Base-by-base conservation (phyloP, 2,329 filamentous ascomycete genomes). In the Aspergillus sp. region DNA sequence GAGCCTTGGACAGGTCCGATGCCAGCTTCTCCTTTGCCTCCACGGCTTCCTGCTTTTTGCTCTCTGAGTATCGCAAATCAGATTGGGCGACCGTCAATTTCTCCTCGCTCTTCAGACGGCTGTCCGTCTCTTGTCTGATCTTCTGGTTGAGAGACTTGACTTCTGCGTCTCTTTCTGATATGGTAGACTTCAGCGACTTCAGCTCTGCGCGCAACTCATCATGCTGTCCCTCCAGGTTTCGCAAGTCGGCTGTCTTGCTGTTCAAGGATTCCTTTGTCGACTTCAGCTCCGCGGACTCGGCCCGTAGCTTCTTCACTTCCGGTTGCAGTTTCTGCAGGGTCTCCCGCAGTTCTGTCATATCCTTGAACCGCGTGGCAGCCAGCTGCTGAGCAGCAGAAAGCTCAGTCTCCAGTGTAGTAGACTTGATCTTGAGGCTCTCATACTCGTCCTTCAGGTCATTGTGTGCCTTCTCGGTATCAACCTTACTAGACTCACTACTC, bases 281-380 rank as follows among this genome's bases (percentile, higher is more conserved):
- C 74, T 92, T 93, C 36, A 98, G 81, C 43, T 88, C 85, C 0
- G 86, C 85, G 30, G 91, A 88, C 68, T 98, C 93, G 52, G 89
- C 87, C 7, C 91, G 87, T 19, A 98, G 82, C 48, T 81, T 88
- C 73, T 89, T 90, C 23, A 98, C 80, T 76, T 99, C 94, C 0
- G 92, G 90, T 70, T 97, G 93, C 0, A 90, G 85, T 73, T 95
- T 96, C 66, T 92, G 89, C 30, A 97, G 77, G 2, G 93, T 82
- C 63, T 94, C 90, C 19, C 89, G 85, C 49, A 97, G 80, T 28
- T 96, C 91, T 0, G 88, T 89, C 1, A 97, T 80, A 61, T 98
- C 93, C 74, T 92, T 96, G 80, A 92, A 98, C 30, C 95, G 85
- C 15, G 86, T 89, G 62, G 96, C 89, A 0, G 95, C 92, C 12